A percentile compares a stretch with the other conserved stretches of the same genome.
Conservation (phyloP, 164 flowering plant genomes). For the Vitis rotundifolia region DNA sequence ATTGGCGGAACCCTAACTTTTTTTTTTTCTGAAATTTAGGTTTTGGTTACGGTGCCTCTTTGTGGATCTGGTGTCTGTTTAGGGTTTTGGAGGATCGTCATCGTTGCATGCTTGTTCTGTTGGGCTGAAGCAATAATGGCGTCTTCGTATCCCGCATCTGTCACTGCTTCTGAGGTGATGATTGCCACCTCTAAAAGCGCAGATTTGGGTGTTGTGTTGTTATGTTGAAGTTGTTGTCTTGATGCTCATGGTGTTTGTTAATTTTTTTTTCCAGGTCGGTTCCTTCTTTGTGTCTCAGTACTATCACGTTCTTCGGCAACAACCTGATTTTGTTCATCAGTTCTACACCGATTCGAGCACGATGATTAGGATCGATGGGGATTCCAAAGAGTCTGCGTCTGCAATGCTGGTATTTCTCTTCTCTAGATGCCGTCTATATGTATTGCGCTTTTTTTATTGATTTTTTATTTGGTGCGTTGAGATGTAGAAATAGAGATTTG, state of each 20-base stretch:
- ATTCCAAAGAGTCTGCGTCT: conserved; percentile 37
- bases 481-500: not conserved
- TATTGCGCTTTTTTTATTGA: not conserved
- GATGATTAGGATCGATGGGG: conserved; percentile 52
- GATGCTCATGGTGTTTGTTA: not conserved
- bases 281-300: conserved; percentile 69
- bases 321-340: conserved; percentile 57
- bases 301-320: conserved; percentile 52
- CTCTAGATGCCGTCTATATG: not conserved
- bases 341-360: conserved; percentile 56
- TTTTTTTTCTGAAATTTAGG: conserved; percentile 1
- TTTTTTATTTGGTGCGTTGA: not conserved
- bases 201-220: not conserved
- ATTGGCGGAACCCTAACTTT: too few species aligned
- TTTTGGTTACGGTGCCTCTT: not conserved
- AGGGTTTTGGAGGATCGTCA: not conserved
- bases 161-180: conserved; percentile 26
- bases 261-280: conserved; percentile 43
- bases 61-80: conserved; percentile 4
- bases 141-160: conserved; percentile 19
- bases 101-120: conserved; percentile 11
- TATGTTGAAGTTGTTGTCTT: not conserved
- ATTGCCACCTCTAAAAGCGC: not conserved
- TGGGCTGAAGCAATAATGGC: conserved; percentile 20
- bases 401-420: conserved; percentile 39